Evolutionary conservation across 805 yeast genomes (phyloP).

Genomic region (Yarrowia yakushimensis): DNA sequence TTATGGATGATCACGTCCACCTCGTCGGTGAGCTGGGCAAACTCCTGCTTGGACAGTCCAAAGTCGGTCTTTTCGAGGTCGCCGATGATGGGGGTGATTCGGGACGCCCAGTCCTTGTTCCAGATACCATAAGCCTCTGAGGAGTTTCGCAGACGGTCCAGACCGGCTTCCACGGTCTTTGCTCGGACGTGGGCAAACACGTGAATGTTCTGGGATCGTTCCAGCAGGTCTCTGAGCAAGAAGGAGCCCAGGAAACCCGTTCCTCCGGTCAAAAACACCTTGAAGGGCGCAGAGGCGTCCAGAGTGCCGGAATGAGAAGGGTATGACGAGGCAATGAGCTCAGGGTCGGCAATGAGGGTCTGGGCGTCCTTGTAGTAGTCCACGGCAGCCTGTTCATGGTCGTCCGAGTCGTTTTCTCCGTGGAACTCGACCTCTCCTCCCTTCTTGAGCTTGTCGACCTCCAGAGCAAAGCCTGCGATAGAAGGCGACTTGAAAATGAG

Average conservation of each 20-base stretch:
- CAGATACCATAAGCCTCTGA: constrained; percentile 81
- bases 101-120: constrained; percentile 55
- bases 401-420: constrained; percentile 33
- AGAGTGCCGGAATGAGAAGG: constrained; percentile 47
- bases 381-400: constrained; percentile 35
- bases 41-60: constrained; percentile 57
- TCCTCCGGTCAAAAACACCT: constrained; percentile 87
- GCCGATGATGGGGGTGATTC: constrained; percentile 74
- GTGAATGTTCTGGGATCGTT: constrained; percentile 52
- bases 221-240: constrained; percentile 71
- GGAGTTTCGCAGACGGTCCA: constrained; percentile 70
- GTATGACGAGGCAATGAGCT: constrained; percentile 40
- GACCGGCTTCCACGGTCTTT: constrained; percentile 57
- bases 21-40: constrained; percentile 54
- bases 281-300: constrained; percentile 42
- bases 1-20: constrained; percentile 89
- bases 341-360: constrained; percentile 41
- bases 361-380: constrained; percentile 76
- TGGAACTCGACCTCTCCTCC: constrained; percentile 43
- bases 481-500: constrained; percentile 89
- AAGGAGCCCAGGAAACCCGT: constrained; percentile 96
- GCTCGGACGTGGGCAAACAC: constrained; percentile 90
- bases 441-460: constrained; percentile 56
- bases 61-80: constrained; percentile 70
- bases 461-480: constrained; percentile 68